These are phyloP conservation scores for Fusarium sp. DNA, from an alignment of 2,329 filamentous ascomycete species.

Conservation along the genomic window DNA sequence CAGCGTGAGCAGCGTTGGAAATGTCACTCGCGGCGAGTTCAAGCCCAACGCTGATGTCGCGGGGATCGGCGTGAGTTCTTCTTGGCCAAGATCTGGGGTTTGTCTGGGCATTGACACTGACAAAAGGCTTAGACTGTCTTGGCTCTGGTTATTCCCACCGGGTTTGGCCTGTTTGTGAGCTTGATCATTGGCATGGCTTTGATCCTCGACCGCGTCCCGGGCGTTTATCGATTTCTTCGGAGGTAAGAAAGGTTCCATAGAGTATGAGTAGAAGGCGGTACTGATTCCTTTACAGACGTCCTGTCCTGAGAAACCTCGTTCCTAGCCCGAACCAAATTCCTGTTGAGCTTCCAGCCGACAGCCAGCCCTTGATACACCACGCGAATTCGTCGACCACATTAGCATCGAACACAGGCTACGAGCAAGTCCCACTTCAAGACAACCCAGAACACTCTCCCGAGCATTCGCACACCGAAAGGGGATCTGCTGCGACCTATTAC, in stretches of 20 bases:
- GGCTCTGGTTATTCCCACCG: not conserved
- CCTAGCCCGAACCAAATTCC: not conserved
- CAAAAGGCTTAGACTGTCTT: not conserved
- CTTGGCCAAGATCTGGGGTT: not conserved
- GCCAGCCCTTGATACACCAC: not conserved
- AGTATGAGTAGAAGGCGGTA: not conserved
- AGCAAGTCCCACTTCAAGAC: not conserved
- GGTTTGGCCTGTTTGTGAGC: not conserved
- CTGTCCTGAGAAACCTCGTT: not conserved
- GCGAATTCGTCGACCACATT: not conserved
- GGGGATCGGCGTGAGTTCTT: not conserved
- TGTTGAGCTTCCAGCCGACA: not conserved
- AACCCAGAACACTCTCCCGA: not conserved
- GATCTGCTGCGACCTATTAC: not conserved
- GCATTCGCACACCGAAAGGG: not conserved
- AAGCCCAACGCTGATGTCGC: not conserved
- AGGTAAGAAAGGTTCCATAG: not conserved
- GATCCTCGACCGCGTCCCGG: not conserved
- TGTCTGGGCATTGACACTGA: not conserved
- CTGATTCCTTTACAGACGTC: not conserved
- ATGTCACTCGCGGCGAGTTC: not conserved
- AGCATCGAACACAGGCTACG: not conserved
- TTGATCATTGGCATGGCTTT: not conserved
- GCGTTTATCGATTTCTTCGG: constrained; percentile 2
- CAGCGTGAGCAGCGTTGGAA: not conserved